Conservation (phyloP, 192 early-diverging fungal genomes). For the Coemansia sp. region DNA sequence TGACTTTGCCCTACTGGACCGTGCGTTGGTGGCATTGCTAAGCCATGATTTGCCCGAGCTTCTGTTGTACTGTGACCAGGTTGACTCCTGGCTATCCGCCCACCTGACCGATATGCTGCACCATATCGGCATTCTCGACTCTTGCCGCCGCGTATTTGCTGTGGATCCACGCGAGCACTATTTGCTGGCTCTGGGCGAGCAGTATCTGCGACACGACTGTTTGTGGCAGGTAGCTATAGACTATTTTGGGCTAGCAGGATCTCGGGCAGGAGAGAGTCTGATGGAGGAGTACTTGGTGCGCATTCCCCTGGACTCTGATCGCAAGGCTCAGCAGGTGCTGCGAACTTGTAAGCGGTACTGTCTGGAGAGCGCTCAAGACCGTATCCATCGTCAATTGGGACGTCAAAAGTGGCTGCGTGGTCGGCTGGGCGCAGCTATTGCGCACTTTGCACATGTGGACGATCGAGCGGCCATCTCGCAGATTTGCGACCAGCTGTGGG, state of each 20-base stretch:
- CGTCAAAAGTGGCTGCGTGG: slow-evolving; percentile 56
- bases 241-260: slow-evolving; percentile 44
- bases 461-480: slow-evolving; percentile 53
- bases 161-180: slow-evolving; percentile 46
- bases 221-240: slow-evolving; percentile 58
- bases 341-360: slow-evolving; percentile 49
- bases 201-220: slow-evolving; percentile 34
- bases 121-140: slow-evolving; percentile 54
- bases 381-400: slow-evolving; percentile 52
- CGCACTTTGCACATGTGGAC: slow-evolving; percentile 56
- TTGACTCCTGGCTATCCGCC: slow-evolving; percentile 61
- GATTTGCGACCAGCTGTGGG: slow-evolving; percentile 60
- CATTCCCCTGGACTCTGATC: slow-evolving; percentile 55
- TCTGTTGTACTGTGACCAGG: slow-evolving; percentile 43
- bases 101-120: slow-evolving; percentile 62
- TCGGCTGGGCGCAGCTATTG: slow-evolving; percentile 59
- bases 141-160: slow-evolving; percentile 29
- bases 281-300: slow-evolving; percentile 45
- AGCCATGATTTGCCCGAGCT: slow-evolving; percentile 50
- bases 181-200: slow-evolving; percentile 30
- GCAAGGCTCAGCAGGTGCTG: slow-evolving; percentile 56
- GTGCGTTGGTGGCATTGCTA: slow-evolving; percentile 39
- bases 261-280: neutral
- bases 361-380: slow-evolving; percentile 28
- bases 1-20: slow-evolving; percentile 35